A percentile compares a stretch with the other conserved stretches of the same genome.
Conservation (phyloP, 2,329 filamentous ascomycete species). For the Furcasterigmium furcatum region DNA sequence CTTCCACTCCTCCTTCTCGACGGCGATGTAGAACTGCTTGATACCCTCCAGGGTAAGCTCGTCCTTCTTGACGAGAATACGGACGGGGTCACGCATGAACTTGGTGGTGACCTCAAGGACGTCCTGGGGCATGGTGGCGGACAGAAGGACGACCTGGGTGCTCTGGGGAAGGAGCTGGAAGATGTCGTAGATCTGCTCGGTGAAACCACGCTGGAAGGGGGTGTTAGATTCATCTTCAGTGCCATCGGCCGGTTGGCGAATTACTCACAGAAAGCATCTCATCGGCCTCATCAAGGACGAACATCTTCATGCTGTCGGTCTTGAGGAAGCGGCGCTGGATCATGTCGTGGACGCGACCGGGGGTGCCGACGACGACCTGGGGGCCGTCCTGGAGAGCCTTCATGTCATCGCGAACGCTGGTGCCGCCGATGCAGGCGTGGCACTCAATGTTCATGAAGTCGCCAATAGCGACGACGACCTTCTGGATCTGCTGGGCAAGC, state of each 20-base stretch:
- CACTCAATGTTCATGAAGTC: conserved; percentile 99
- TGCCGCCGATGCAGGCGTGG: conserved; percentile 99
- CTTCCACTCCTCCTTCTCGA: conserved; percentile 99
- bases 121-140: conserved; percentile 98
- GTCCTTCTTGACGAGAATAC: conserved; percentile 99
- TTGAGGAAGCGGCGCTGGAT: conserved; percentile 96
- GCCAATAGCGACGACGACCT: conserved; percentile 96
- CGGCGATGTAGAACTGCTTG: conserved; percentile 99
- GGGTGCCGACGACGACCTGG: conserved; percentile 96
- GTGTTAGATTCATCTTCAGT: conserved; percentile 18
- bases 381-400: conserved; percentile 94
- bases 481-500: conserved; percentile 98
- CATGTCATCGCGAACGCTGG: conserved; percentile 97
- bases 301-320: conserved; percentile 99
- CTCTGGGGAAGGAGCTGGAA: conserved; percentile 98
- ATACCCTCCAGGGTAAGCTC: conserved; percentile 99
- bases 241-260: not conserved
- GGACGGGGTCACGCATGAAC: conserved; percentile 99
- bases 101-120: conserved; percentile 99
- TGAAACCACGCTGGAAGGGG: conserved; percentile 81
- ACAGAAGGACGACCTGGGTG: conserved; percentile 97
- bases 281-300: conserved; percentile 98
- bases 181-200: conserved; percentile 99
- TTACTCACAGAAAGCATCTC: conserved; percentile 88
- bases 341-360: conserved; percentile 99